A percentile compares a stretch with the other conserved stretches of the same genome.
phyloP scores from a whole-genome alignment of 2,329 filamentous ascomycete genomes.

The Bertia moriformis region DNA sequence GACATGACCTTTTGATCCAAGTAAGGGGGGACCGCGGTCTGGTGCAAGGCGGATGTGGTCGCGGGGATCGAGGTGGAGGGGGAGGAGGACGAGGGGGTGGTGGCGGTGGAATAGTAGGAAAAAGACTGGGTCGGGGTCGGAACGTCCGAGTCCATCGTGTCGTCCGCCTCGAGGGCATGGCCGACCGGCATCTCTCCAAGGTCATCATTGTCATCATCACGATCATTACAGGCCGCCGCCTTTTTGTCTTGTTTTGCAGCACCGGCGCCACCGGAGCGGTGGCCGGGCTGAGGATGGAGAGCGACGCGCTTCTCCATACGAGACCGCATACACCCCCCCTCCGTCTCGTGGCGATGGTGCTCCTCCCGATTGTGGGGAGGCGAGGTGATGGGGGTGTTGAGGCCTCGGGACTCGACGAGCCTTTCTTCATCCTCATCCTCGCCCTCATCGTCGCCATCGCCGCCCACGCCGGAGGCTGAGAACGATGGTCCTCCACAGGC shows the following conservation, averaged over 20 bases:
- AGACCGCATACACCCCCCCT: not conserved
- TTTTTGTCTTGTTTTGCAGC: not conserved
- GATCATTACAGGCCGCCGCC: not conserved
- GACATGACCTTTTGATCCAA: too few species aligned
- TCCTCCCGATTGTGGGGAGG: too few species aligned
- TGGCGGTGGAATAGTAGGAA: not conserved
- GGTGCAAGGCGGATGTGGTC: not conserved
- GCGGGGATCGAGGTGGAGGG: not conserved
- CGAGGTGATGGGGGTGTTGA: not conserved
- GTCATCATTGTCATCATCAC: not conserved
- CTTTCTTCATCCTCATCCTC: too few species aligned
- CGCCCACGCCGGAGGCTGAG: too few species aligned
- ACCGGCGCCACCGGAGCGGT: not conserved
- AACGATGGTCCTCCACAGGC: too few species aligned
- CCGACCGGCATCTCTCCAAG: too few species aligned
- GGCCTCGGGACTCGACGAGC: not conserved
- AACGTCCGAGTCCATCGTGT: too few species aligned
- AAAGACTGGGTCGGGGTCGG: not conserved
- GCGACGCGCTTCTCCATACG: not conserved
- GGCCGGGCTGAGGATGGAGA: not conserved
- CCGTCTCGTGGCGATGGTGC: too few species aligned
- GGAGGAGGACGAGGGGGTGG: too few species aligned
- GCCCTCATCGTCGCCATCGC: not conserved
- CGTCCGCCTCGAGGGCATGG: too few species aligned
- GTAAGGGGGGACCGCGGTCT: not conserved